A percentile compares a stretch with the other conserved stretches of the same genome.
phyloP scores from a whole-genome alignment of 306 rosid species.

The Myrica gale region DNA sequence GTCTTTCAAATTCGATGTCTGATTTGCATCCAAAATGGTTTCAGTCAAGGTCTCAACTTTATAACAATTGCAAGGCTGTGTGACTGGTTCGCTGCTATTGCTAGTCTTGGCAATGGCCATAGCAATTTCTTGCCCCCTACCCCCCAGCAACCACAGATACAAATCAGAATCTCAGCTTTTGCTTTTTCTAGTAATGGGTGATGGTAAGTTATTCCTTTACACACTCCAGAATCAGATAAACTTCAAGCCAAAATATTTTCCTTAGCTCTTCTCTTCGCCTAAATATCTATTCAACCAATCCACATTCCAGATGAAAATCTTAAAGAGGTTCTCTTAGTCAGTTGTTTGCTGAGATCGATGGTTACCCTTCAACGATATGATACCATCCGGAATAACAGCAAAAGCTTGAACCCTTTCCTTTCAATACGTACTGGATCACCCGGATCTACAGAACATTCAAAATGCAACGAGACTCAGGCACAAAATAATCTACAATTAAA shows the following conservation, averaged over 20 bases:
- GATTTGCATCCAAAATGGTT: constrained; percentile 55
- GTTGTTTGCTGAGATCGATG: constrained; percentile 23
- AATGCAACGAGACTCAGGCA: constrained; percentile 22
- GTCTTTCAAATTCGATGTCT: constrained; percentile 56
- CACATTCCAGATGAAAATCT: constrained; percentile 26
- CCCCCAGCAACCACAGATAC: constrained; percentile 27
- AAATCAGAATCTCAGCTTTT: constrained; percentile 22
- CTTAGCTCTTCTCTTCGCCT: background rate
- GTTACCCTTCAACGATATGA: constrained; percentile 28
- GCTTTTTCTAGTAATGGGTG: constrained; percentile 9
- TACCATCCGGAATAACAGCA: constrained; percentile 4
- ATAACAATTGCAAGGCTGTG: constrained; percentile 51
- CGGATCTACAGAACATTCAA: constrained; percentile 46
- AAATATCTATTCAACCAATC: constrained; percentile 20
- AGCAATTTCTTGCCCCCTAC: constrained; percentile 38
- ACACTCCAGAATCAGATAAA: background rate
- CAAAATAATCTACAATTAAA: constrained; percentile 11
- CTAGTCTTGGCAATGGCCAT: constrained; percentile 72
- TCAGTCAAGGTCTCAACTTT: constrained; percentile 55
- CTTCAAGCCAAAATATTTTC: constrained; percentile 19
- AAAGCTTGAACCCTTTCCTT: constrained; percentile 28
- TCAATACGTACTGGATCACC: constrained; percentile 25
- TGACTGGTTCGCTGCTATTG: constrained; percentile 38
- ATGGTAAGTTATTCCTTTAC: background rate
- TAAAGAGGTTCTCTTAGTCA: constrained; percentile 18